Conservation (phyloP, 139 green algal genomes). For the Mychonastes homosphaera region DNA sequence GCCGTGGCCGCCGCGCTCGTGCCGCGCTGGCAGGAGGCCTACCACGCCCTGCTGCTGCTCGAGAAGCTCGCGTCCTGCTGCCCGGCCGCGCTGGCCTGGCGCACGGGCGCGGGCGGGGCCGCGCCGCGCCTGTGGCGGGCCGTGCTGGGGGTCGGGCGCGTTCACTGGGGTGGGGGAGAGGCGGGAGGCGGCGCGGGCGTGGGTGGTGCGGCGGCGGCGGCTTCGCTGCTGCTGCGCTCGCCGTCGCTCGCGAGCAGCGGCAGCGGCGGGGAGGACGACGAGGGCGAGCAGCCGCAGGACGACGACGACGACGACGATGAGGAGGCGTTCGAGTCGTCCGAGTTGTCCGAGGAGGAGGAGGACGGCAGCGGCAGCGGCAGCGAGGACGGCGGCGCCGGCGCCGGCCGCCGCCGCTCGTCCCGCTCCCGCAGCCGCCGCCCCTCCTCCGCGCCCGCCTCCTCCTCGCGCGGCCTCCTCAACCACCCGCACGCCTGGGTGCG, state of each 20-base stretch:
- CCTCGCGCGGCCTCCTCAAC: slow-evolving; percentile 11
- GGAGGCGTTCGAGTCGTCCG: no score
- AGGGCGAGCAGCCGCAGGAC: no score
- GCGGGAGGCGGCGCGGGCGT: no score
- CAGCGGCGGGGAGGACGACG: no score
- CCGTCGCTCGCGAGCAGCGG: no score
- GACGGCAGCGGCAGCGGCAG: not conserved
- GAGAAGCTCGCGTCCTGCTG: slow-evolving; percentile 42
- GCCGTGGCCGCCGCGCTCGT: slow-evolving; percentile 4
- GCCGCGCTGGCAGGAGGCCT: slow-evolving; percentile 64
- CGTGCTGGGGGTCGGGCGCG: no score
- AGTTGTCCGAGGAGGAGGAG: no score
- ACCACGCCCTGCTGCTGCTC: slow-evolving; percentile 61
- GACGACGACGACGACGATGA: not conserved
- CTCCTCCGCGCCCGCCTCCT: no score
- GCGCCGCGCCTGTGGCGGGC: slow-evolving; percentile 8
- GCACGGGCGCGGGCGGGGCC: not conserved
- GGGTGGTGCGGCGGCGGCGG: no score
- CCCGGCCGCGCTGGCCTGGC: slow-evolving; percentile 6
- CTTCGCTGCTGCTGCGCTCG: no score
- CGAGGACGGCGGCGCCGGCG: not conserved
- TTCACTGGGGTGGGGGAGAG: no score
- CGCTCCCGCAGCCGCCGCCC: no score
- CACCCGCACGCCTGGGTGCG: slow-evolving; percentile 76
- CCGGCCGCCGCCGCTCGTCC: not conserved